Conservation (phyloP, 768 basidiomycete species). For the Leucogyrophana mollusca region DNA sequence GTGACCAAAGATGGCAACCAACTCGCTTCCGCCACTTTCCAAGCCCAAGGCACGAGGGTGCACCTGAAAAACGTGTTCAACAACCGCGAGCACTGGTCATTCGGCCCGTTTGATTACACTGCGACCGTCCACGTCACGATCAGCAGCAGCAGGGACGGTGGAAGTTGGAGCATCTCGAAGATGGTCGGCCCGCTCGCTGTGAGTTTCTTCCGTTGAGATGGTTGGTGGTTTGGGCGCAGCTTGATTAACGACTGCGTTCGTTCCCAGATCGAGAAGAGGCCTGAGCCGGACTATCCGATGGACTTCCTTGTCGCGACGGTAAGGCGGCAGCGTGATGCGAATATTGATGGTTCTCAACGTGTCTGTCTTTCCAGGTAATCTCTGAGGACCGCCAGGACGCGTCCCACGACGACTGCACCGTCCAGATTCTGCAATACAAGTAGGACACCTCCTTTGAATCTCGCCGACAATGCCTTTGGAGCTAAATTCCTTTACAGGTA, state of each 20-base stretch:
- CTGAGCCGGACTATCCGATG: no score
- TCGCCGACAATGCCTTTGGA: no score
- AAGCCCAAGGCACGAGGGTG: neutral
- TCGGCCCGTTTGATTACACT: neutral
- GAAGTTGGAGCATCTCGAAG: neutral
- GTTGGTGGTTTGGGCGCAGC: no score
- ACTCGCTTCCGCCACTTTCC: neutral
- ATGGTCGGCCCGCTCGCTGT: slow-evolving; percentile 3
- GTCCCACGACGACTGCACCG: no score
- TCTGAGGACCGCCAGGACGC: no score
- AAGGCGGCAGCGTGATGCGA: slow-evolving; percentile 13
- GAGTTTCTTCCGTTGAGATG: neutral
- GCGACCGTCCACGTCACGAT: neutral
- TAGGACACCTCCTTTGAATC: no score
- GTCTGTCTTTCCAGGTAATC: no score
- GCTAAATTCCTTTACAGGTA: no score
- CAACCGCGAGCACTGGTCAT: slow-evolving; percentile 1
- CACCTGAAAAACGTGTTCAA: neutral
- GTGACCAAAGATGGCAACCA: neutral
- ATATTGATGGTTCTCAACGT: no score
- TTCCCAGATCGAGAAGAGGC: no score
- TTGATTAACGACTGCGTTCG: no score
- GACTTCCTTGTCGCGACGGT: neutral
- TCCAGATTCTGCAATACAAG: no score
- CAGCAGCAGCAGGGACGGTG: neutral